Base-by-base conservation (phyloP, 352 stramenopile genomes). In the Pilasporangium apinafurcum region DNA sequence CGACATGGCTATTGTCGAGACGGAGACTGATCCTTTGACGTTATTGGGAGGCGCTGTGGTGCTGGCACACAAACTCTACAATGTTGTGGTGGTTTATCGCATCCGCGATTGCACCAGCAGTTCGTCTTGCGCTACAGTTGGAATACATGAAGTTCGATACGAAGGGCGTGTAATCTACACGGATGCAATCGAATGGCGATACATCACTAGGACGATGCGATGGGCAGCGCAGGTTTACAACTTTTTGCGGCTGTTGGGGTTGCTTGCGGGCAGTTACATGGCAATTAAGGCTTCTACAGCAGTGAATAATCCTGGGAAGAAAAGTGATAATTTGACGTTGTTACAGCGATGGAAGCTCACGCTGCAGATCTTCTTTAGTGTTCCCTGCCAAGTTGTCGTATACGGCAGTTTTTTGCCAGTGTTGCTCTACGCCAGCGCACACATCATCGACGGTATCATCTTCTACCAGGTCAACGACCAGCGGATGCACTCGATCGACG, bases 1-100 rank as follows among this genome's bases (percentile, higher is more conserved):
- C 33, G 68, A 81, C 39, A 45, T 79, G 36, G 78, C 65, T 10
- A 52, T 79, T 16, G 18, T 81, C 5, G 65, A 81, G 50, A 51
- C 61, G 4, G 67, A 80, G 53, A 72, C 67, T 0, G 67, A 80
- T 29, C 67, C 67, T 4, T 48, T 80, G 29, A 77, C 67, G 33
- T 51, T 68, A 34, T 53, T 76, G 6, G 67, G 67, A 9, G 61
- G 67, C 3, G 59, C 61, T 21, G 52, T 80, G 31, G 52, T 80
- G 37, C 44, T 80, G 36, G 64, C 67, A 8, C 61, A 80, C 52
- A 80, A 80, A 26, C 56, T 80, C 38, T 80, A 77, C 52, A 77
- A 61, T 36, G 58, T 69, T 10, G 62, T 80, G 13, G 61, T 57
- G 17, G 22, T 80, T 10, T 77, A 69, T 27, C 64, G 67, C 25